A percentile compares a stretch with the other conserved stretches of the same genome.
Conservation (phyloP, 148 eudicot species). For the Polygonum maritimum region DNA sequence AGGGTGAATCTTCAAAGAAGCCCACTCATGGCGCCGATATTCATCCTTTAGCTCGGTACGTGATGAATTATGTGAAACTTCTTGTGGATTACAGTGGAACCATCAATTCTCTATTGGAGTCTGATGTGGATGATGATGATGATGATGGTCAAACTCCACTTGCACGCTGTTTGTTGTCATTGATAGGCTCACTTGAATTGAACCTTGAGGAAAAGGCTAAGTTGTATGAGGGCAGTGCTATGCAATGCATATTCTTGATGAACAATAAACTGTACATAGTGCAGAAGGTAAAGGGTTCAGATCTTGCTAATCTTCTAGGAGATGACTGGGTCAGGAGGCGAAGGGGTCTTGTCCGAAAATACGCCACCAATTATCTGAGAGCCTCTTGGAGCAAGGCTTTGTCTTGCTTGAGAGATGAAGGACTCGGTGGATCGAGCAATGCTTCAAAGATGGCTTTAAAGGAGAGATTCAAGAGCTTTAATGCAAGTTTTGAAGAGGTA, state of each 20-base stretch:
- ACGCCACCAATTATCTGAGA: slow-evolving; percentile 69
- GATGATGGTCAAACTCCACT: slow-evolving; percentile 31
- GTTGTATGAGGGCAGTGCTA: slow-evolving; percentile 56
- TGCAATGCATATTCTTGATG: slow-evolving; percentile 79
- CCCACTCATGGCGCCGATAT: slow-evolving; percentile 61
- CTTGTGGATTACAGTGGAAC: slow-evolving; percentile 72
- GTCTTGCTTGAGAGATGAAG: slow-evolving; percentile 78
- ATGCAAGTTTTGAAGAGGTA: slow-evolving; percentile 80
- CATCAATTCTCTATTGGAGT: slow-evolving; percentile 43
- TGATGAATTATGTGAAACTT: slow-evolving; percentile 84
- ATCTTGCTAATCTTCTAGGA: slow-evolving; percentile 71
- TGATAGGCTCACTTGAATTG: slow-evolving; percentile 49
- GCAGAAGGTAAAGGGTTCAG: slow-evolving; percentile 83
- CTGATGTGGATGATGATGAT: slow-evolving; percentile 17
- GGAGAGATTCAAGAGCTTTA: slow-evolving; percentile 86
- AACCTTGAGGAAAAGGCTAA: slow-evolving; percentile 81
- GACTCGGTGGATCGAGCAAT: slow-evolving; percentile 61
- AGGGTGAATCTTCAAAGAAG: slow-evolving; percentile 53
- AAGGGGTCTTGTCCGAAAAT: slow-evolving; percentile 66
- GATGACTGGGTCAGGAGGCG: slow-evolving; percentile 76
- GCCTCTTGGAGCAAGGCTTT: slow-evolving; percentile 74
- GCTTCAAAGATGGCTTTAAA: slow-evolving; percentile 63
- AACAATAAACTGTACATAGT: slow-evolving; percentile 79
- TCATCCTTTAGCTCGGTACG: slow-evolving; percentile 80
- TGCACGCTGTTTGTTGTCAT: slow-evolving; percentile 37